Percentiles rank a stretch among this genome's conserved stretches.
Conservation (phyloP, 495 filamentous ascomycete genomes). For the Chaetomidium leptoderma region DNA sequence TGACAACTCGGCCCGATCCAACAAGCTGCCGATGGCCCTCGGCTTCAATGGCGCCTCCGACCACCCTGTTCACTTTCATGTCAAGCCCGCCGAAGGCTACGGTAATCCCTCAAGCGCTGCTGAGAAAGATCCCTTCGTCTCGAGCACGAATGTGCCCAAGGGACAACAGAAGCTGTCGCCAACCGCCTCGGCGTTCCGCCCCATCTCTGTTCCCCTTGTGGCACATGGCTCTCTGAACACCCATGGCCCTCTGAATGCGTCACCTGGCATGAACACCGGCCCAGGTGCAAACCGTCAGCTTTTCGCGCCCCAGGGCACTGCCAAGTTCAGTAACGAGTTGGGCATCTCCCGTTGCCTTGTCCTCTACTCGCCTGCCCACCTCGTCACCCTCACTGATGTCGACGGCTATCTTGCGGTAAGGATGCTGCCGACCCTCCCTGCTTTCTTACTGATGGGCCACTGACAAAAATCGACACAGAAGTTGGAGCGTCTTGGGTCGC, state of each 20-base stretch:
- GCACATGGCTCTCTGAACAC: slow-evolving; percentile 32
- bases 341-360: slow-evolving; percentile 39
- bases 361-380: slow-evolving; percentile 27
- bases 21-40: slow-evolving; percentile 28
- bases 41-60: slow-evolving; percentile 19
- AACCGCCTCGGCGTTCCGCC: slow-evolving; percentile 46
- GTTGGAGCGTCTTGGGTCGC: slow-evolving; percentile 29
- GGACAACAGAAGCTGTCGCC: slow-evolving; percentile 45
- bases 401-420: slow-evolving; percentile 39
- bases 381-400: slow-evolving; percentile 30
- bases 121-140: slow-evolving; percentile 46
- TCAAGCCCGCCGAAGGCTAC: slow-evolving; percentile 14
- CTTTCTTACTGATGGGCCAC: neutral
- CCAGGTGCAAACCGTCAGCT: slow-evolving; percentile 7
- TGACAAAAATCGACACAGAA: slow-evolving; percentile 25
- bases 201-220: slow-evolving; percentile 32
- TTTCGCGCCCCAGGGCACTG: slow-evolving; percentile 9
- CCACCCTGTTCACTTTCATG: slow-evolving; percentile 10
- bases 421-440: neutral
- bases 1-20: slow-evolving; percentile 41
- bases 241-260: slow-evolving; percentile 27
- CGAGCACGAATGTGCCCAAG: slow-evolving; percentile 28
- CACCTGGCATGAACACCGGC: slow-evolving; percentile 1
- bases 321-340: slow-evolving; percentile 36
- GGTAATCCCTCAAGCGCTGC: slow-evolving; percentile 10